Evolutionary conservation across 179 eudicot species (phyloP).

Genomic region (Beta lomatogona): DNA sequence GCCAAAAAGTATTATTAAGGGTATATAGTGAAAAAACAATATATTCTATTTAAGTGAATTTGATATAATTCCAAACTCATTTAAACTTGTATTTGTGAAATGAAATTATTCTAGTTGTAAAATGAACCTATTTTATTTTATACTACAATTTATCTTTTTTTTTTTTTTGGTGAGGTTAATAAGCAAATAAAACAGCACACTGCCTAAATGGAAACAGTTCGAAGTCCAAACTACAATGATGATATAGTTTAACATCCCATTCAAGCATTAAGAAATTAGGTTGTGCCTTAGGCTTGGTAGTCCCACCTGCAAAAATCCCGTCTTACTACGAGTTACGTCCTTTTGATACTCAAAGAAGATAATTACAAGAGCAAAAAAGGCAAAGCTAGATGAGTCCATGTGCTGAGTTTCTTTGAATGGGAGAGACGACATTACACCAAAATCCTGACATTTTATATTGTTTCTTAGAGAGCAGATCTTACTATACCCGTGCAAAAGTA

Average conservation of each 20-base stretch:
- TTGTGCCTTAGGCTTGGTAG: neutral
- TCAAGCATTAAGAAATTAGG: neutral
- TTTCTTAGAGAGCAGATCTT: neutral
- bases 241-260: neutral
- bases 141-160: too few species aligned
- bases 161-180: too few species aligned
- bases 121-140: too few species aligned
- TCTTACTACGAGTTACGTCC: neutral
- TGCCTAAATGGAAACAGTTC: neutral
- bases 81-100: too few species aligned
- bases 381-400: neutral
- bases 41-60: too few species aligned
- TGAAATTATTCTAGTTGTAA: too few species aligned
- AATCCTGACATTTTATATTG: neutral
- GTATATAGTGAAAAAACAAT: too few species aligned
- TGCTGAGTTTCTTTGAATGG: neutral
- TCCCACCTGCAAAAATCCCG: neutral
- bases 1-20: too few species aligned
- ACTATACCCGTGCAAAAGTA: slow-evolving; percentile 3
- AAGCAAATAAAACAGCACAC: neutral
- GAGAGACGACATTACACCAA: neutral
- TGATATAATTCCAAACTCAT: too few species aligned
- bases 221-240: neutral
- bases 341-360: too few species aligned
- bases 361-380: too few species aligned